A percentile compares a stretch with the other conserved stretches of the same genome.
These are phyloP conservation scores for Filobasidium floriforme DNA, from an alignment of 768 basidiomycete species.

Conservation along the genomic window DNA sequence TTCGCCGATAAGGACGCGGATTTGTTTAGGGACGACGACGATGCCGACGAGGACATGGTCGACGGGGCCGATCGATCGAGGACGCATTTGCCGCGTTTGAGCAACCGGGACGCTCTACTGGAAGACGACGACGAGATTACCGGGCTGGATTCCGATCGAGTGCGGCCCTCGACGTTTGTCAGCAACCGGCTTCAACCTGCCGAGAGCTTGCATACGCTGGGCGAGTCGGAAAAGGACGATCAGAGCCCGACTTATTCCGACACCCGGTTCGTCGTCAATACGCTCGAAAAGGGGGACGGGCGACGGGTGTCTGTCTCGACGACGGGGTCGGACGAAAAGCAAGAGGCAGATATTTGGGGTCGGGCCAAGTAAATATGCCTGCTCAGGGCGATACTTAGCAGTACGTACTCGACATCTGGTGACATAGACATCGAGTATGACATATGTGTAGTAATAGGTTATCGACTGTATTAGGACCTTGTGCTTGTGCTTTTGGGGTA, in stretches of 20 bases:
- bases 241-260: background rate
- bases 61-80: background rate
- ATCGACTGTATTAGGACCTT: no score
- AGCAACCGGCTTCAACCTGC: background rate
- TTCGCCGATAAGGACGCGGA: constrained; percentile 8
- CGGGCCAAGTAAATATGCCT: background rate
- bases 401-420: no score
- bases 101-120: background rate
- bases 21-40: background rate
- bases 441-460: no score
- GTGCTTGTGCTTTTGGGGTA: no score
- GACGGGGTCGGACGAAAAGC: background rate
- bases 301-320: background rate
- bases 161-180: background rate
- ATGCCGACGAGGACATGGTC: background rate
- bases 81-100: background rate
- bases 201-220: background rate
- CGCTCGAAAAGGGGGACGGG: constrained; percentile 4
- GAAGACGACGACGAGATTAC: background rate
- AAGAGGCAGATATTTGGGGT: background rate
- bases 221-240: background rate
- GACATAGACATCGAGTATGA: no score
- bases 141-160: background rate
- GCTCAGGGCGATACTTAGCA: no score
- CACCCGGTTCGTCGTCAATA: constrained; percentile 2